These are phyloP conservation scores for Ettlia oleoabundans DNA, from an alignment of 139 green algal species.

Conservation along the genomic window DNA sequence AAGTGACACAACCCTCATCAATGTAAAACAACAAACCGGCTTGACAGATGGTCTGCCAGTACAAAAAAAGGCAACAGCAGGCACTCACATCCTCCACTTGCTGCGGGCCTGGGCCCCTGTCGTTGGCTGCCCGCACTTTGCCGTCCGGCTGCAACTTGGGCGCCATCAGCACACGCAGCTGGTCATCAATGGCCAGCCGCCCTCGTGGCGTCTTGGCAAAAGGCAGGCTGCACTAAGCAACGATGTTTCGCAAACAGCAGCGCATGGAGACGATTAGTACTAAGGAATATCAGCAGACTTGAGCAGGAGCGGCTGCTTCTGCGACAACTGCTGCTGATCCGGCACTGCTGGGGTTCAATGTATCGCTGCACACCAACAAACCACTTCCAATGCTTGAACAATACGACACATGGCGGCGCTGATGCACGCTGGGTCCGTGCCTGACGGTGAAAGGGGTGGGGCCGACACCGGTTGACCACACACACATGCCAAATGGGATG, in stretches of 20 bases:
- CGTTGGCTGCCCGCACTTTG: not conserved
- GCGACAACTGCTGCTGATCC: no score
- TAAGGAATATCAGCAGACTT: no score
- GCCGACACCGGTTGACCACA: slow-evolving; percentile 91
- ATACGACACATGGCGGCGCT: no score
- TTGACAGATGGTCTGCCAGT: not conserved
- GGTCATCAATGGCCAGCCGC: slow-evolving; percentile 64
- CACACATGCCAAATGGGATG: slow-evolving; percentile 84
- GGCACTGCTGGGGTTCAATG: no score
- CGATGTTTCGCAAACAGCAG: no score
- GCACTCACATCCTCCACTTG: slow-evolving; percentile 16
- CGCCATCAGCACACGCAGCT: slow-evolving; percentile 64
- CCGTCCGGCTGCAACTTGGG: not conserved
- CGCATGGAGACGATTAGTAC: no score
- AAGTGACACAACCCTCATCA: no score
- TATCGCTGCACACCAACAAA: no score
- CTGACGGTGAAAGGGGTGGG: slow-evolving; percentile 31
- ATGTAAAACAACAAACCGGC: not conserved
- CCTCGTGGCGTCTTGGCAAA: slow-evolving; percentile 76
- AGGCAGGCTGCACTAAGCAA: slow-evolving; percentile 60
- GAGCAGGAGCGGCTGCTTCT: not conserved
- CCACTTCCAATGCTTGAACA: no score
- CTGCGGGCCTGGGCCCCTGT: slow-evolving; percentile 20
- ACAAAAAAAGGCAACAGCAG: not conserved
- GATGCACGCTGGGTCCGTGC: not conserved